Evolutionary conservation across 352 stramenopile species (phyloP).

Genomic region (Thraustotheca clavata): DNA sequence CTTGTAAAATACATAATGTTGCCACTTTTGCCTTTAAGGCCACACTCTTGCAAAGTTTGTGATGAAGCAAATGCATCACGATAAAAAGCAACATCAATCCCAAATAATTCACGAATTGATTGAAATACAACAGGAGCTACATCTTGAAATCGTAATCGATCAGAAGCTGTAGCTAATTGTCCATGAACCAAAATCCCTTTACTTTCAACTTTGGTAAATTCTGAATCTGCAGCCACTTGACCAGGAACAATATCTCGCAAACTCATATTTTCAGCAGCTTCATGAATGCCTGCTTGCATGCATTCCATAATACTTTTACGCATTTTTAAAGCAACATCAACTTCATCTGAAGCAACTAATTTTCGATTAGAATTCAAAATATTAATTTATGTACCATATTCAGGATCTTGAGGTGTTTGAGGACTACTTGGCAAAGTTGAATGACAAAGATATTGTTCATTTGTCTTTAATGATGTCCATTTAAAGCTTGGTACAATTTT

Average conservation of each 20-base stretch:
- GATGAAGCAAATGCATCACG: slow-evolving; percentile 59
- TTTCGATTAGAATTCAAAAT: not conserved
- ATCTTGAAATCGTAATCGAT: slow-evolving; percentile 59
- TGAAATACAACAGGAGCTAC: slow-evolving; percentile 74
- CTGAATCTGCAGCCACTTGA: slow-evolving; percentile 34
- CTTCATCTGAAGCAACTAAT: not conserved
- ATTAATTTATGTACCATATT: not conserved
- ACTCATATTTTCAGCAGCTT: not conserved
- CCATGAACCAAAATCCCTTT: slow-evolving; percentile 67
- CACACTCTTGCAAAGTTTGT: slow-evolving; percentile 61
- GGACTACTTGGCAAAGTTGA: too few species aligned
- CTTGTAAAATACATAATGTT: slow-evolving; percentile 85
- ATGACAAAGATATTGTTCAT: too few species aligned
- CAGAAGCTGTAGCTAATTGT: slow-evolving; percentile 30
- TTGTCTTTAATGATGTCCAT: too few species aligned
- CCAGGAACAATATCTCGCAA: not conserved
- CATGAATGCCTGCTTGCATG: slow-evolving; percentile 67
- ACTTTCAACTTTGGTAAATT: slow-evolving; percentile 60
- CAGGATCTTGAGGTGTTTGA: not conserved
- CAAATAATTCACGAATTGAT: slow-evolving; percentile 56
- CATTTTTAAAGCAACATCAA: slow-evolving; percentile 70
- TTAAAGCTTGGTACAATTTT: slow-evolving; percentile 15
- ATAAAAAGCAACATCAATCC: slow-evolving; percentile 60
- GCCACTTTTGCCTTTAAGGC: slow-evolving; percentile 72
- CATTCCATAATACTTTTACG: slow-evolving; percentile 82